phyloP scores from a whole-genome alignment of 495 filamentous ascomycete species.

The Parathielavia appendiculata region DNA sequence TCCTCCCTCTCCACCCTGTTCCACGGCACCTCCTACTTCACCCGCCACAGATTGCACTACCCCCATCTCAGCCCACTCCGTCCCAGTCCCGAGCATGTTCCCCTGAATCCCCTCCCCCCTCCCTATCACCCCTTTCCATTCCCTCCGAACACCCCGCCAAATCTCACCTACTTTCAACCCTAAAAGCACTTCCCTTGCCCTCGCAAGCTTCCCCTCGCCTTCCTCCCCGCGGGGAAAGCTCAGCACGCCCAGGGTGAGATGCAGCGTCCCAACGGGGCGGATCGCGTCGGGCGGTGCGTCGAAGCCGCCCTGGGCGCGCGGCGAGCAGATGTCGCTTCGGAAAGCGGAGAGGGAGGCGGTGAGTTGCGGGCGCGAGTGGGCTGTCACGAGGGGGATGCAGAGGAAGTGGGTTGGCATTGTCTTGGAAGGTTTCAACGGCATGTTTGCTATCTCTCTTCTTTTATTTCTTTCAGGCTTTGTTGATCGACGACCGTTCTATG shows the following conservation, averaged over 20 bases:
- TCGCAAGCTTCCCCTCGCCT: constrained; percentile 38
- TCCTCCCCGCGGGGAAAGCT: constrained; percentile 46
- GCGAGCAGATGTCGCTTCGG: constrained; percentile 46
- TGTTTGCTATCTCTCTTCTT: neutral
- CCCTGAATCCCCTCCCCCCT: too few species aligned
- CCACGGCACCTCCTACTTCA: neutral
- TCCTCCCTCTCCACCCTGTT: neutral
- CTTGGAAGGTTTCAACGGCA: constrained; percentile 14
- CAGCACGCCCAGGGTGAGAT: constrained; percentile 87
- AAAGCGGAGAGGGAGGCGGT: constrained; percentile 57
- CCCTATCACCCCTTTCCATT: constrained; percentile 1
- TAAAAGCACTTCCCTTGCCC: constrained; percentile 53
- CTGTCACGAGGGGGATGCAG: constrained; percentile 70
- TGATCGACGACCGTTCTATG: neutral
- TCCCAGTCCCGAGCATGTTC: neutral
- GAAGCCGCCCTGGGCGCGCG: constrained; percentile 24
- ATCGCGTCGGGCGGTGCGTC: constrained; percentile 55
- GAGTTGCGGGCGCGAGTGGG: constrained; percentile 57
- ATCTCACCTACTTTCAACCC: constrained; percentile 50
- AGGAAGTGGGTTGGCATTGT: constrained; percentile 76
- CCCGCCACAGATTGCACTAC: neutral
- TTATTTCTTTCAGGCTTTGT: neutral
- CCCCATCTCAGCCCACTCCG: neutral
- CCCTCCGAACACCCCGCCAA: constrained; percentile 31
- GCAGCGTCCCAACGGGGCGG: constrained; percentile 73